These are phyloP conservation scores for Rhizopogon parksii DNA, from an alignment of 1,284 basidiomycete genomes.

Conservation along the genomic window DNA sequence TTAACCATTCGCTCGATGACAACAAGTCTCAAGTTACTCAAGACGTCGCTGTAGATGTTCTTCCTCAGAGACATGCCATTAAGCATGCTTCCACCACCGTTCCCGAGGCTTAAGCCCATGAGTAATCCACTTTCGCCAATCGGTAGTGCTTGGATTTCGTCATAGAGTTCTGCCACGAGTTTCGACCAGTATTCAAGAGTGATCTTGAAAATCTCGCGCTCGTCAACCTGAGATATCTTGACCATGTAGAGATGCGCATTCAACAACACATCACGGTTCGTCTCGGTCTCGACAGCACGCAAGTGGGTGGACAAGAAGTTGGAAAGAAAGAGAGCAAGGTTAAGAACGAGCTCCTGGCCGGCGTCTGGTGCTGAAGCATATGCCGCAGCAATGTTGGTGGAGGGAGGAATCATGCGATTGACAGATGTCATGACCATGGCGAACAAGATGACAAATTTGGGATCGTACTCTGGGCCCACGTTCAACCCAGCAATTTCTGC, in stretches of 20 bases:
- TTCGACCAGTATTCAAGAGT: constrained; percentile 99
- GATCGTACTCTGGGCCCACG: constrained; percentile 97
- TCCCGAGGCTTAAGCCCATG: constrained; percentile 84
- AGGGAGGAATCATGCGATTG: constrained; percentile 96
- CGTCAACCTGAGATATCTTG: constrained; percentile 97
- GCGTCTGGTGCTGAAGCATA: constrained; percentile 89
- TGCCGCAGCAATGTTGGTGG: constrained; percentile 89
- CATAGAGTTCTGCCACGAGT: constrained; percentile 97
- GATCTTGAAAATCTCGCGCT: constrained; percentile 99
- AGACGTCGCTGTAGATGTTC: constrained; percentile 91
- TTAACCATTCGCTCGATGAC: constrained; percentile 99
- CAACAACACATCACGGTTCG: constrained; percentile 88
- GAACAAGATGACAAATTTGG: constrained; percentile 96
- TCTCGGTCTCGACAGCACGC: constrained; percentile 86
- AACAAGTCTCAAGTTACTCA: constrained; percentile 91
- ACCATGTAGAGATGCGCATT: constrained; percentile 99
- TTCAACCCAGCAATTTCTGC: constrained; percentile 95
- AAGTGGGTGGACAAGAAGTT: constrained; percentile 95
- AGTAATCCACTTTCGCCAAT: constrained; percentile 91
- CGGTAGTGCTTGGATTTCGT: constrained; percentile 90
- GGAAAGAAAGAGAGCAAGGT: constrained; percentile 92
- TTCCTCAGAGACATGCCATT: constrained; percentile 80
- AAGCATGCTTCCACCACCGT: constrained; percentile 58
- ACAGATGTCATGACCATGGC: constrained; percentile 97
- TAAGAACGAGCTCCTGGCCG: constrained; percentile 96